Conservation (phyloP, 306 rosid species). For the Malus orientalis region DNA sequence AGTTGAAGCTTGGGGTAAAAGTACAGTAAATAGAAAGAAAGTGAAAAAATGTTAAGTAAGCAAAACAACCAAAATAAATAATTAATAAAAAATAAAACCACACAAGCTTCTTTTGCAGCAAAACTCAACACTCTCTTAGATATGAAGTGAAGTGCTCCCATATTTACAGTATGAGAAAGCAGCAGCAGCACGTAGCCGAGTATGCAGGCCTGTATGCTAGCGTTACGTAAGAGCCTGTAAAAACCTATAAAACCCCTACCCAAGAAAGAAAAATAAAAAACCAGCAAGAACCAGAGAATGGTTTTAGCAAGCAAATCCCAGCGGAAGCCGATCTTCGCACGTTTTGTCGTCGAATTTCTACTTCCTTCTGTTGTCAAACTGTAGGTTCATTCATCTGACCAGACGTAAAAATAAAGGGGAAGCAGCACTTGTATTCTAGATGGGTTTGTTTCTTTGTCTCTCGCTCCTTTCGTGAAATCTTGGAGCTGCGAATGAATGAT, state of each 20-base stretch:
- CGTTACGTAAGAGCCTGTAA: slow-evolving; percentile 37
- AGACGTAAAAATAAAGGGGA: slow-evolving; percentile 4
- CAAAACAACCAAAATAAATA: slow-evolving; percentile 1
- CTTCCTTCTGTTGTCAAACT: slow-evolving; percentile 39
- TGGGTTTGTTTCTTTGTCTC: slow-evolving; percentile 42
- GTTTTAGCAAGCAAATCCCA: slow-evolving; percentile 30
- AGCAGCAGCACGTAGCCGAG: slow-evolving; percentile 34
- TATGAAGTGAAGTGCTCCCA: slow-evolving; percentile 42
- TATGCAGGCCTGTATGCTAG: slow-evolving; percentile 35
- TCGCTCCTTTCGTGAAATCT: slow-evolving; percentile 49
- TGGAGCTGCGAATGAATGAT: slow-evolving; percentile 34
- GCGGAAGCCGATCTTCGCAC: slow-evolving; percentile 33
- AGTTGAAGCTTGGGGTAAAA: neutral
- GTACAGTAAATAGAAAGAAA: neutral
- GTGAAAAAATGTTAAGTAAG: neutral
- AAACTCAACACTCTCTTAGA: slow-evolving; percentile 40
- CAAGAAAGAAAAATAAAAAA: neutral
- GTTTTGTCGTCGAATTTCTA: slow-evolving; percentile 26
- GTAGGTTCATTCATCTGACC: slow-evolving; percentile 26
- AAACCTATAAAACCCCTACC: slow-evolving; percentile 10
- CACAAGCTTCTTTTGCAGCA: slow-evolving; percentile 18
- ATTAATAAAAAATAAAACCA: slow-evolving; percentile 17
- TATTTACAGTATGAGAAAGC: slow-evolving; percentile 50
- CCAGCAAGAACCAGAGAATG: slow-evolving; percentile 37
- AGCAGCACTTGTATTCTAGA: slow-evolving; percentile 10